phyloP scores from a whole-genome alignment of 106 monocot species.

The Dendrobium nobile region DNA sequence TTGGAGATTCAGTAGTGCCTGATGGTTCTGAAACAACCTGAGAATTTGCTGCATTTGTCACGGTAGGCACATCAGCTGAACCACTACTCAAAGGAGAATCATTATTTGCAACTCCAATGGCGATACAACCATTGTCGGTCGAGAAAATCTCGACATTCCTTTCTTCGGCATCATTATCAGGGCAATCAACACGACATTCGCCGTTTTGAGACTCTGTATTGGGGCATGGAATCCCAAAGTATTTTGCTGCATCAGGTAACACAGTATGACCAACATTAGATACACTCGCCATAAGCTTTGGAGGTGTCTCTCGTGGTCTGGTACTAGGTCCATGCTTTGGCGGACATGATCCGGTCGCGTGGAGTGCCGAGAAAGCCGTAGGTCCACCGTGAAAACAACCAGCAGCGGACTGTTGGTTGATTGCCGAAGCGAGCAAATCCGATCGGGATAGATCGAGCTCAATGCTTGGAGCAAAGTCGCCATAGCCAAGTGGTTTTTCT shows the following conservation, averaged over 20 bases:
- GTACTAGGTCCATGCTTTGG: no score
- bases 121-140: neutral
- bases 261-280: neutral
- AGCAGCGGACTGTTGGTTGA: no score
- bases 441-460: no score
- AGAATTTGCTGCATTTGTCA: no score
- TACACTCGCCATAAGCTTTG: slow-evolving; percentile 25
- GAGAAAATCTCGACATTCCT: slow-evolving; percentile 39
- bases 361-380: no score
- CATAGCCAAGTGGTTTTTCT: no score
- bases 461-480: no score
- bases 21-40: slow-evolving; percentile 19
- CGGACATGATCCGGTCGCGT: no score
- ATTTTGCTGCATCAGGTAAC: slow-evolving; percentile 12
- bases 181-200: neutral
- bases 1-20: neutral
- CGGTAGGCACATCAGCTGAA: slow-evolving; percentile 9
- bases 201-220: slow-evolving; percentile 27
- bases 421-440: no score
- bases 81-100: slow-evolving; percentile 29
- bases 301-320: neutral
- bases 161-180: slow-evolving; percentile 37
- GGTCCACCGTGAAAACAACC: no score
- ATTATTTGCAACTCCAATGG: neutral
- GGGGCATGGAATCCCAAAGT: slow-evolving; percentile 42